A percentile compares a stretch with the other conserved stretches of the same genome.
Evolutionary conservation across 2,329 filamentous ascomycete species (phyloP).

Genomic region (Fusarium anguioides): DNA sequence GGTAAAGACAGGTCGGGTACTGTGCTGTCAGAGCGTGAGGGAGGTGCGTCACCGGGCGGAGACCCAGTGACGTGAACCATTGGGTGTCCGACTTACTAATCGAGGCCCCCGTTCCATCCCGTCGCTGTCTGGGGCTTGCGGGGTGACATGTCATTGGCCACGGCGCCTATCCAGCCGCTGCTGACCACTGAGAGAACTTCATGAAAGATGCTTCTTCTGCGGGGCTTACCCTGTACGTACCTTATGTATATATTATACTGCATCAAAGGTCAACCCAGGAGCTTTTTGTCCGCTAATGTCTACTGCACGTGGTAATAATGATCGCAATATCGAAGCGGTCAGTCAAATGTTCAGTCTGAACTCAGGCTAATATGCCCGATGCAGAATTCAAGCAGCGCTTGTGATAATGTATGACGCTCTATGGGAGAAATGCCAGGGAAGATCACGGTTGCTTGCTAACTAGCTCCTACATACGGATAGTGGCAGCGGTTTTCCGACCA

Average conservation of each 20-base stretch:
- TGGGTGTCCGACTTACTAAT: conserved; percentile 15
- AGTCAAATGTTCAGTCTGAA: background rate
- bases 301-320: background rate
- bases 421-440: background rate
- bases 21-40: conserved; percentile 24
- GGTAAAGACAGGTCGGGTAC: conserved; percentile 34
- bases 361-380: background rate
- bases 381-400: background rate
- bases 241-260: too few species aligned
- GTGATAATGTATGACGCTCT: conserved; percentile 9
- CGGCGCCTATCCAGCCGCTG: background rate
- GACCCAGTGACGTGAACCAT: conserved; percentile 39
- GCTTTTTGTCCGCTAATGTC: conserved; percentile 5
- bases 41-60: conserved; percentile 39
- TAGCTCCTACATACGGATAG: too few species aligned
- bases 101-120: conserved; percentile 34
- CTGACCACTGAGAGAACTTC: conserved; percentile 19
- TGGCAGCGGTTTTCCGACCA: too few species aligned
- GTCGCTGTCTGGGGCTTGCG: conserved; percentile 22
- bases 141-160: conserved; percentile 12
- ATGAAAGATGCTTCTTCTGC: conserved; percentile 9
- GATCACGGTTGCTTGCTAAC: background rate
- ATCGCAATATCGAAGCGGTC: conserved; percentile 8
- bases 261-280: conserved; percentile 8
- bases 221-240: conserved; percentile 32